These are phyloP conservation scores for Hyaloscypha hepaticicola DNA, from an alignment of 495 filamentous ascomycete genomes.

Conservation along the genomic window DNA sequence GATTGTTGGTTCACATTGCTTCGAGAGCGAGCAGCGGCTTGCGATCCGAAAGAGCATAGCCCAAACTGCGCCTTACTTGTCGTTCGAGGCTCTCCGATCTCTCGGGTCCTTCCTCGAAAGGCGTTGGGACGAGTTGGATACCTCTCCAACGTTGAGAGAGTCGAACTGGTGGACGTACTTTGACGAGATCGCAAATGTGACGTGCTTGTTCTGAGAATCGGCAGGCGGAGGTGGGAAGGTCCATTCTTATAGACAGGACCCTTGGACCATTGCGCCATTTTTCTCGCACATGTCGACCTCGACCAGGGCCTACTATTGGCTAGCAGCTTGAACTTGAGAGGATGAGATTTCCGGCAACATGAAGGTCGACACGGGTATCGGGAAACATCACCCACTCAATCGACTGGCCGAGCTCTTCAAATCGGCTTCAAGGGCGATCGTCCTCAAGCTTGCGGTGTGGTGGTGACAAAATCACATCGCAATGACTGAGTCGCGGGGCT, in stretches of 20 bases:
- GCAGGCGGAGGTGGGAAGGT: not conserved
- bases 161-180: conserved; percentile 29
- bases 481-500: not conserved
- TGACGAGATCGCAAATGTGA: conserved; percentile 28
- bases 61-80: conserved; percentile 22
- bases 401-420: not conserved
- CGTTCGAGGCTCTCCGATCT: conserved; percentile 28
- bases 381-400: not conserved
- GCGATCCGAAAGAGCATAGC: conserved; percentile 26
- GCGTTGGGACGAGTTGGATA: conserved; percentile 27
- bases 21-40: conserved; percentile 17
- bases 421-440: not conserved
- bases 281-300: not conserved
- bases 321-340: not conserved
- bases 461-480: not conserved
- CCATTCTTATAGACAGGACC: not conserved
- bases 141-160: not conserved
- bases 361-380: not conserved
- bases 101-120: conserved; percentile 23
- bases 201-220: conserved; percentile 27
- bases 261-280: not conserved
- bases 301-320: not conserved
- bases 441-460: not conserved
- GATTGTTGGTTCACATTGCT: conserved; percentile 25
- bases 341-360: not conserved